phyloP scores from a whole-genome alignment of 352 stramenopile species.

The Phytopythium kandeliae region DNA sequence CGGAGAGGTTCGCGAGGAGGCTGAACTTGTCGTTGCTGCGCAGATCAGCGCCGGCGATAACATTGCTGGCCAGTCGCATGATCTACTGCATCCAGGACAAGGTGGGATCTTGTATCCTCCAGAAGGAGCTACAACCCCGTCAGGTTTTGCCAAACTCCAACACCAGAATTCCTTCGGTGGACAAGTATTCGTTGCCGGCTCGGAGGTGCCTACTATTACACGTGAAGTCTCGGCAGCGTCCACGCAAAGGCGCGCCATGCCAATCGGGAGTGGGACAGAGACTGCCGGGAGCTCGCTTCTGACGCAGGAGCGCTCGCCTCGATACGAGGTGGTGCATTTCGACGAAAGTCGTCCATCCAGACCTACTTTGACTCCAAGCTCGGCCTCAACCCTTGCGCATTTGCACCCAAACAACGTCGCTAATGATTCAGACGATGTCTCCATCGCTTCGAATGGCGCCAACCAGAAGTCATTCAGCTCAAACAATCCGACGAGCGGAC shows the following conservation, averaged over 20 bases:
- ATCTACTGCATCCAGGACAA: not conserved
- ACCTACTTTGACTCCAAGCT: not conserved
- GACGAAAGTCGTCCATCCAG: not conserved
- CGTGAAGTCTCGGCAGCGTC: not conserved
- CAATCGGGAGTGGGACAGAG: too few relatives aligned
- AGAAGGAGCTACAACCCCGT: too few relatives aligned
- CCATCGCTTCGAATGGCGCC: not conserved
- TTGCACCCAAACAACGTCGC: not conserved
- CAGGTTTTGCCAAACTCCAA: not conserved
- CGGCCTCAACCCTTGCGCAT: too few relatives aligned
- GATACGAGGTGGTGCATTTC: not conserved
- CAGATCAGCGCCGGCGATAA: not conserved
- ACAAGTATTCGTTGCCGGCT: not conserved
- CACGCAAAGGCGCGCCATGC: not conserved
- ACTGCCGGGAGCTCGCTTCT: too few relatives aligned
- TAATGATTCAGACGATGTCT: not conserved
- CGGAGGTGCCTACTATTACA: not conserved
- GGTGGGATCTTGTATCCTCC: not conserved
- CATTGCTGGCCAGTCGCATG: too few relatives aligned
- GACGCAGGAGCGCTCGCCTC: not conserved
- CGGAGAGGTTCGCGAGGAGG: not conserved
- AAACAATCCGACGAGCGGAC: too few relatives aligned
- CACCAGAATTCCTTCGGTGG: not conserved
- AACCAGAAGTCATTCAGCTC: not conserved
- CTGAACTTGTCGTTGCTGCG: not conserved